Evolutionary conservation across 768 basidiomycete species (phyloP), one percentile per base, ranked within the genome.

Genomic region (Sporobolomyces phaffii): DNA sequence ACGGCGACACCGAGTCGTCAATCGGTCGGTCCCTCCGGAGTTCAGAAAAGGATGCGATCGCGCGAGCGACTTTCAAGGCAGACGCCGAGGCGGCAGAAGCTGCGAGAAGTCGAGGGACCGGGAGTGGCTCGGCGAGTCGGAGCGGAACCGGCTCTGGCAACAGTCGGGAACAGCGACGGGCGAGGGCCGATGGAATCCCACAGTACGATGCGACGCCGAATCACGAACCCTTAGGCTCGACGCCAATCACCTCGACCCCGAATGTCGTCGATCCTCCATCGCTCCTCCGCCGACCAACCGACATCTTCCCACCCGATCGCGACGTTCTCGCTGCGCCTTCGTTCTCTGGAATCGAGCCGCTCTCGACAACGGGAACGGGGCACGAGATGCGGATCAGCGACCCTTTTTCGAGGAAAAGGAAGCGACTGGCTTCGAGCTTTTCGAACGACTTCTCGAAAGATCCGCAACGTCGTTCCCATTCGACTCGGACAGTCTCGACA

Each of bases 261-360:
- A 3, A 5, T 45, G 38, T 54, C 7, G 51, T n/a, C 48, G 61
- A 68, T 24, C 68, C 68, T 4, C 68, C 68, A 2, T 47, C 68
- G 2, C 29, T 64, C 48, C 62, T 69, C 1, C 68, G 68, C 11
- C 62, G 58, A 8, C 68, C 61, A 0, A 43, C 59, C 43, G 62
- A 58, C 38, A 31, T 50, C 9, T 64, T 64, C 49, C 68, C 58
- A 0, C 40, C 62, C 33, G 68, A 69, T 29, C 68, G 62, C 38
- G 62, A 64, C 48, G 51, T 64, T 13, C 68, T 69, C 59, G 68
- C 68, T 6, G 62, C 68, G 0, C 57, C 68, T 15, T 69, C 68
- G n/a, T 60, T 61, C n/a, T 64, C 68, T 17, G 62, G 62, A 22
- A 26, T 29, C 53, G 68, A 69, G 48, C 62, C 68, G 0, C 20